These are phyloP conservation scores for Syzygium jambos DNA, from an alignment of 345 rosid genomes.

Conservation along the genomic window DNA sequence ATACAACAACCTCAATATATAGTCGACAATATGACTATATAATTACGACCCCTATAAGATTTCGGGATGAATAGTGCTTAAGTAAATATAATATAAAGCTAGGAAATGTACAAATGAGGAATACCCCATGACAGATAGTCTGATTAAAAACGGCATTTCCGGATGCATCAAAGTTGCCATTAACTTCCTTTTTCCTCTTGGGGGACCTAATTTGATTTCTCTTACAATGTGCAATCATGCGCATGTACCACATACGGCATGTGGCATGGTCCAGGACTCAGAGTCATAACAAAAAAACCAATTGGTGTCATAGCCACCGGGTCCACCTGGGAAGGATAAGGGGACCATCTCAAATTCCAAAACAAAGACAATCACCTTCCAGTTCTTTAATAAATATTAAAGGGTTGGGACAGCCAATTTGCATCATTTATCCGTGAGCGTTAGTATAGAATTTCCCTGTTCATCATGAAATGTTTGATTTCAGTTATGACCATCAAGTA, in stretches of 20 bases:
- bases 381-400: background rate
- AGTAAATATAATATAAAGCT: background rate
- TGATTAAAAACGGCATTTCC: background rate
- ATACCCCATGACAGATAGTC: background rate
- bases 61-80: background rate
- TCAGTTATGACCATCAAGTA: background rate
- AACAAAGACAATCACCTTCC: background rate
- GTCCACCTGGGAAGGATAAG: background rate
- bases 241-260: background rate
- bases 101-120: background rate
- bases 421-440: fast-evolving
- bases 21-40: background rate
- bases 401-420: fast-evolving
- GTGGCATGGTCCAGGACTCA: background rate
- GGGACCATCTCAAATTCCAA: background rate
- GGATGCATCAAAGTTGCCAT: background rate
- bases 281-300: background rate
- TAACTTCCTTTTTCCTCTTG: background rate
- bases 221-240: background rate
- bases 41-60: background rate
- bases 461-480: background rate
- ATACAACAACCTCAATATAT: background rate
- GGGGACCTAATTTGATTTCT: background rate
- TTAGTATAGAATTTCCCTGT: background rate
- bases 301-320: background rate